These are phyloP conservation scores for Colletotrichum sp. DNA, from an alignment of 2,329 filamentous ascomycete genomes.

Conservation along the genomic window DNA sequence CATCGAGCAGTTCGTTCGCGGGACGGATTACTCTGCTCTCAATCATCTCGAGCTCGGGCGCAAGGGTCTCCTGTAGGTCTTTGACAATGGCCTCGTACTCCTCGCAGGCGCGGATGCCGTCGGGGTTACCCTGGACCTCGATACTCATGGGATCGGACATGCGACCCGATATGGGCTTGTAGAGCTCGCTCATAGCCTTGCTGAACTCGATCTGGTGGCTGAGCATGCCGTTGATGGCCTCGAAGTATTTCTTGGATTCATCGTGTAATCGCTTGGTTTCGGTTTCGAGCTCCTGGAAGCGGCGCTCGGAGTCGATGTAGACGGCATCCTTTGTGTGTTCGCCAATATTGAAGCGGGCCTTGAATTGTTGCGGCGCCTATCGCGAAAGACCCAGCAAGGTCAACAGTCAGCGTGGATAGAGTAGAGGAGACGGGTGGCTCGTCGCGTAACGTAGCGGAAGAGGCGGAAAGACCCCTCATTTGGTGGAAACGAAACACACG, in stretches of 20 bases:
- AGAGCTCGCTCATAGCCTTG: slow-evolving; percentile 92
- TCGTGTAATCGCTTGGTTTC: slow-evolving; percentile 98
- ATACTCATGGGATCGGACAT: slow-evolving; percentile 90
- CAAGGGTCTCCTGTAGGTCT: slow-evolving; percentile 86
- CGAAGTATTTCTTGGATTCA: slow-evolving; percentile 96
- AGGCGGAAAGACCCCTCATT: slow-evolving; percentile 19
- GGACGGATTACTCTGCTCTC: slow-evolving; percentile 89
- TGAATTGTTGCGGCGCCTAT: slow-evolving; percentile 89
- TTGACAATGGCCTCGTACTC: slow-evolving; percentile 93
- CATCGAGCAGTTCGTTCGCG: slow-evolving; percentile 89
- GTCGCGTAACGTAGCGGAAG: neutral
- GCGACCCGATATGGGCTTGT: slow-evolving; percentile 96
- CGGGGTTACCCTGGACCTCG: slow-evolving; percentile 83
- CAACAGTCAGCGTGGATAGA: neutral
- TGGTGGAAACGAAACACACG: slow-evolving; percentile 26
- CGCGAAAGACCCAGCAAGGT: neutral
- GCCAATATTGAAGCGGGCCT: slow-evolving; percentile 91
- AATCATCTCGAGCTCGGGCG: slow-evolving; percentile 97
- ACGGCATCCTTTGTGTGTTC: slow-evolving; percentile 94
- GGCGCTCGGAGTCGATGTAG: slow-evolving; percentile 91
- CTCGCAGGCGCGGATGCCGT: slow-evolving; percentile 93
- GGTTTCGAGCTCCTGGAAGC: slow-evolving; percentile 90
- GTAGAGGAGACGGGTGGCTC: neutral
- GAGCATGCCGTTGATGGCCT: slow-evolving; percentile 98
- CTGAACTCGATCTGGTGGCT: slow-evolving; percentile 98